phyloP scores from a whole-genome alignment of 305 asterid species.

The Salvia sclarea region DNA sequence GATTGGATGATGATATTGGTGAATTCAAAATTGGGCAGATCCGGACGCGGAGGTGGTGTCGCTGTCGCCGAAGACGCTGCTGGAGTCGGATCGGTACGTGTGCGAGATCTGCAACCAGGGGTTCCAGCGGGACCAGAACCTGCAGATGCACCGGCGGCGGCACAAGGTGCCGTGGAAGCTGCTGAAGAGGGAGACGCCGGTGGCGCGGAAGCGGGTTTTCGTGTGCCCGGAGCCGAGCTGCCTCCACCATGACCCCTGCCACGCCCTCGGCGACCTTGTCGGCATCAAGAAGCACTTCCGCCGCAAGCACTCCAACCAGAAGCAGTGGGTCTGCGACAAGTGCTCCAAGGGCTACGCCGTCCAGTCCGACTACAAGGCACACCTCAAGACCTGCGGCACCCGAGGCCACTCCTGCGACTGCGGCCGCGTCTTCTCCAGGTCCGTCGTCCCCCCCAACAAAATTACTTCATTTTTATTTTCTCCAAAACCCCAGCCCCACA shows the following conservation, averaged over 20 bases:
- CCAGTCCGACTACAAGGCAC: constrained; percentile 77
- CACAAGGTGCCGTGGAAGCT: constrained; percentile 84
- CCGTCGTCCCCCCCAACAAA: too few relatives aligned
- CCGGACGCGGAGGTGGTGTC: constrained; percentile 82
- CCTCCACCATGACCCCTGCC: constrained; percentile 76
- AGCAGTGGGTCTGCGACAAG: constrained; percentile 70
- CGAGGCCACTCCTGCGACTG: constrained; percentile 81
- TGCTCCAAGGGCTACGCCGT: constrained; percentile 78
- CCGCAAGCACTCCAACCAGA: constrained; percentile 67
- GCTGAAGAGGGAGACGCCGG: constrained; percentile 53
- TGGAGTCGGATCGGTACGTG: constrained; percentile 71
- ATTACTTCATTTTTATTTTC: too few relatives aligned
- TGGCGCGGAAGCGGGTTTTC: constrained; percentile 59
- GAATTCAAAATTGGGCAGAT: constrained; percentile 36
- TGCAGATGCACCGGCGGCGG: constrained; percentile 77
- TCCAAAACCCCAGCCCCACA: too few relatives aligned
- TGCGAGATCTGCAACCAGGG: constrained; percentile 85
- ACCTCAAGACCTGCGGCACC: constrained; percentile 77
- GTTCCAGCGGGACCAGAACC: constrained; percentile 75
- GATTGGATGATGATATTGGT: too few relatives aligned
- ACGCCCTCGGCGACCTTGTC: constrained; percentile 79
- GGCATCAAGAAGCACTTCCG: constrained; percentile 81
- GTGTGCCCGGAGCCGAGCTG: constrained; percentile 82
- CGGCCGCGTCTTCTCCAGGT: constrained; percentile 81
- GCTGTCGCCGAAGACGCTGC: constrained; percentile 67